Base-by-base conservation (phyloP, 2,329 filamentous ascomycete species). In the Aspergillus sp. region DNA sequence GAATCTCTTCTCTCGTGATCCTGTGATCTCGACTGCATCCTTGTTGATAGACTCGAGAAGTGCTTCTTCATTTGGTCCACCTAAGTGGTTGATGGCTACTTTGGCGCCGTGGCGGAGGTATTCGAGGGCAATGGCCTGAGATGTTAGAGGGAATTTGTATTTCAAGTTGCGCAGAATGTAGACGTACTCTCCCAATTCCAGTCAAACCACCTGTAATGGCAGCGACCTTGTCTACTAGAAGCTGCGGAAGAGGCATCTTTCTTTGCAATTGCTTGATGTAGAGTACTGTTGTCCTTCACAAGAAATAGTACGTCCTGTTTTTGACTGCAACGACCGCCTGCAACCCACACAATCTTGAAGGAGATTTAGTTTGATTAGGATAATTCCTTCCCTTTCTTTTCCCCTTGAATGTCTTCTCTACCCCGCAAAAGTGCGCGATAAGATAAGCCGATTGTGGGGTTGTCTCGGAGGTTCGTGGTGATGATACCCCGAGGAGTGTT, bases 141-240 rank as follows among this genome's bases (percentile, higher is more conserved):
- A 30, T 4, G 13, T 22, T 33, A 15, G 13, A 35, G 47, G 44
- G 22, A 17, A 15, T n/a, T 25, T 2, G 19, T 22, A 10, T 27
- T n/a, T 13, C 5, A 17, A 12, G 1, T 12, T 30, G 25, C 1
- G 10, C 4, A 30, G 10, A 15, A n/a, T n/a, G 13, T 19, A 13
- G 15, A 22, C 46, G 13, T 65, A 70, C 68, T 45, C 87, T 81
- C 45, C 90, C 90, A 59, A 95, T 95, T 47, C 89, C 89, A 1
- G 88, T 94, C 3, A 85, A 85, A 49, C 87, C 89, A 54, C 90
- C 89, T 0, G 89, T 95, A 60, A 95, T 89, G 64, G 89, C 86
- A 68, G 88, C 88, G 10, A 84, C 85, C 69, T 94, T 94, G 66
- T 80, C 82, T 47, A 72, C 64, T 49, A 94, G 81, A 57, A 93